Evolutionary conservation across 2,329 filamentous ascomycete species (phyloP).

Genomic region (Sphaerostilbella broomeana): DNA sequence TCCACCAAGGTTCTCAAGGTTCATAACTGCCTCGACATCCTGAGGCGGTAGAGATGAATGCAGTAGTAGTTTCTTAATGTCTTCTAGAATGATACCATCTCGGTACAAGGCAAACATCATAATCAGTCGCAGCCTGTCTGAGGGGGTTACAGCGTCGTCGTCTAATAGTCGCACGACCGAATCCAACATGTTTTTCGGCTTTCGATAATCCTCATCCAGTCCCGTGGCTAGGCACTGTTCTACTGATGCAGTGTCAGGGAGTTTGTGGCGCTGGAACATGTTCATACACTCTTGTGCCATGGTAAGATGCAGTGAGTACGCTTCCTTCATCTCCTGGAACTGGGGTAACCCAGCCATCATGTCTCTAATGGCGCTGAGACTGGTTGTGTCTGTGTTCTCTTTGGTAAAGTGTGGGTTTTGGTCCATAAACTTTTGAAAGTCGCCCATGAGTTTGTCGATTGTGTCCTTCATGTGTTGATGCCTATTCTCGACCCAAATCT

Average conservation of each 20-base stretch:
- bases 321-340: constrained; percentile 92
- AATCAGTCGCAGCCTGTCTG: constrained; percentile 78
- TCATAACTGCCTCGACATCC: constrained; percentile 66
- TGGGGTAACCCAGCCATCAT: constrained; percentile 94
- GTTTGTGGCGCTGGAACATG: constrained; percentile 75
- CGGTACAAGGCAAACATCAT: constrained; percentile 80
- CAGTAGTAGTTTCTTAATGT: constrained; percentile 75
- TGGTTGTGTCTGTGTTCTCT: constrained; percentile 60
- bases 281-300: constrained; percentile 99
- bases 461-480: constrained; percentile 98
- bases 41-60: constrained; percentile 73
- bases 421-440: constrained; percentile 86
- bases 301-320: constrained; percentile 86
- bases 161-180: constrained; percentile 83
- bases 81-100: constrained; percentile 75
- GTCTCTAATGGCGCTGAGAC: constrained; percentile 86
- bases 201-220: constrained; percentile 84
- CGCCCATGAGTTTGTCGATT: constrained; percentile 83
- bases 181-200: constrained; percentile 82
- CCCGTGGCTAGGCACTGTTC: constrained; percentile 92
- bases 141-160: constrained; percentile 63
- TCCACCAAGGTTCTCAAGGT: constrained; percentile 76
- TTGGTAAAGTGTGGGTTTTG: constrained; percentile 91
- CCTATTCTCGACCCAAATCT: constrained; percentile 90
- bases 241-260: constrained; percentile 77